Evolutionary conservation across 257 asterid genomes (phyloP).

Genomic region (Solanum megistacrolobum): DNA sequence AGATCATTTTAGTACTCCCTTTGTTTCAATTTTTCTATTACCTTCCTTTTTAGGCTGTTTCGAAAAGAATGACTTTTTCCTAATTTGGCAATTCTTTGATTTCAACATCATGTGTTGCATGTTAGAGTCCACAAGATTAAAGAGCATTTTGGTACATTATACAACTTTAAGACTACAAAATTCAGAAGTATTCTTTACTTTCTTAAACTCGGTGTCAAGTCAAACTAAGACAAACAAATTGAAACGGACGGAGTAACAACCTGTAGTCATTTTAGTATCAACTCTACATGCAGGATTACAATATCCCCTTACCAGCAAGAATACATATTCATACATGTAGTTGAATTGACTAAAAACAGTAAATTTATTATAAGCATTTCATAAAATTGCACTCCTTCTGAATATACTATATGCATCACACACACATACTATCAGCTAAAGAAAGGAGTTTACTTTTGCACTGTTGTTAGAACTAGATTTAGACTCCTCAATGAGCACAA

Average conservation of each 20-base stretch:
- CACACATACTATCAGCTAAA: neutral
- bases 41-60: neutral
- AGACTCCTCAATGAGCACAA: conserved; percentile 64
- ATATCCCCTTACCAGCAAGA: neutral
- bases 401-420: neutral
- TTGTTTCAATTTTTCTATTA: neutral
- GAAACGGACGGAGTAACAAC: neutral
- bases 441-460: conserved; percentile 36
- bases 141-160: neutral
- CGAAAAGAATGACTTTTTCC: neutral
- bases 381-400: neutral
- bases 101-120: neutral
- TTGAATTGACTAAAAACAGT: neutral
- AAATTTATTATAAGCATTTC: neutral
- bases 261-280: neutral
- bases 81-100: neutral
- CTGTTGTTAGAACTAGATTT: conserved; percentile 25
- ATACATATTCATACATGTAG: neutral
- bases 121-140: neutral
- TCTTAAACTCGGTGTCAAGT: neutral
- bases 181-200: neutral
- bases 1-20: neutral
- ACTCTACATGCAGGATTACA: neutral
- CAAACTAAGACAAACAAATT: neutral
- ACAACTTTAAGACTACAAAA: neutral